Evolutionary conservation across 306 rosid genomes (phyloP).

Genomic region (Calophaca sinica): DNA sequence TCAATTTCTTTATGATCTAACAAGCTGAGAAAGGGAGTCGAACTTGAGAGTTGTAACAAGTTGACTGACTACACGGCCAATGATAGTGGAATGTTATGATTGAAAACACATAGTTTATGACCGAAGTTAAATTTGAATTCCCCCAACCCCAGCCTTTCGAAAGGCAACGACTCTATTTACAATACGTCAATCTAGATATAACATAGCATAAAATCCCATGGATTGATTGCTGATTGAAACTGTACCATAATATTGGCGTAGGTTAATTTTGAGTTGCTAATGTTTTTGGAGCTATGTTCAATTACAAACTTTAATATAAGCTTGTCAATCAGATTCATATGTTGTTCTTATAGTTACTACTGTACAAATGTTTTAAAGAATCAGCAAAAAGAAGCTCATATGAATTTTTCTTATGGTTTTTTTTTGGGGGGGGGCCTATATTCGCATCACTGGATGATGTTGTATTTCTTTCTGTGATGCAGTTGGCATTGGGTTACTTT

Average conservation of each 20-base stretch:
- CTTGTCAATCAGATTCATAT: slow-evolving; percentile 9
- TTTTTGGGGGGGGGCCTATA: neutral
- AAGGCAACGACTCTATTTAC: neutral
- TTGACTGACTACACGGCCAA: too few relatives aligned
- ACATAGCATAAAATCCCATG: neutral
- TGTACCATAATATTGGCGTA: neutral
- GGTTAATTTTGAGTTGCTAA: slow-evolving; percentile 19
- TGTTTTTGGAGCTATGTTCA: slow-evolving; percentile 1
- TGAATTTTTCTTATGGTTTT: too few relatives aligned
- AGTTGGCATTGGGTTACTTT: neutral
- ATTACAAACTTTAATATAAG: neutral
- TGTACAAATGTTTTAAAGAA: too few relatives aligned
- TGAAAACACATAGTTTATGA: too few relatives aligned
- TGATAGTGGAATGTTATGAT: too few relatives aligned
- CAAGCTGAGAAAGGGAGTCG: too few relatives aligned
- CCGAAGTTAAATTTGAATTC: slow-evolving; percentile 19
- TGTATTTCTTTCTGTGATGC: neutral
- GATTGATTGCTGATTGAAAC: slow-evolving; percentile 13
- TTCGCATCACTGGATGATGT: neutral
- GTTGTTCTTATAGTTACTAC: neutral
- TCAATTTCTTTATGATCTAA: too few relatives aligned
- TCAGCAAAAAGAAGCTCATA: too few relatives aligned
- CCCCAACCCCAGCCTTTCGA: slow-evolving; percentile 7
- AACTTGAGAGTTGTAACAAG: too few relatives aligned
- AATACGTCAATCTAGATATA: neutral